Percentiles rank a stretch among this genome's conserved stretches.
These are phyloP conservation scores for Acer saccharum DNA, from an alignment of 345 rosid genomes.

Conservation along the genomic window DNA sequence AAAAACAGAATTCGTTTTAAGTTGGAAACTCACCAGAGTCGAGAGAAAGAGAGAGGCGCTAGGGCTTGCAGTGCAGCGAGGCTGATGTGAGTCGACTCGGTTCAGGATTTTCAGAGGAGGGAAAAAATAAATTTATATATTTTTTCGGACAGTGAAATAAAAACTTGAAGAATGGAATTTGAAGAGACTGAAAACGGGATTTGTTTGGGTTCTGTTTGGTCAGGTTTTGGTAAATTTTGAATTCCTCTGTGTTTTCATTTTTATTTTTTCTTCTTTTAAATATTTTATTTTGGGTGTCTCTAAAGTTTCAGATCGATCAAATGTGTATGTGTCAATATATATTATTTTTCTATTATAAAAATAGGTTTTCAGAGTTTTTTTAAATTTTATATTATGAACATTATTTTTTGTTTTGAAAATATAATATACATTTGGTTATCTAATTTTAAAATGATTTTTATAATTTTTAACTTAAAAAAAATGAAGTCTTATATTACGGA, in stretches of 20 bases:
- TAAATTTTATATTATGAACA: no score
- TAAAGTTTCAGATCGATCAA: no score
- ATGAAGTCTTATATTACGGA: no score
- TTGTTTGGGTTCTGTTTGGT: neutral
- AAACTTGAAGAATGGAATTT: neutral
- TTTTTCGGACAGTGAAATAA: neutral
- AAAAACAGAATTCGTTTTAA: neutral
- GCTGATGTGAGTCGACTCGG: constrained; percentile 9
- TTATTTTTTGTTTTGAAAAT: no score
- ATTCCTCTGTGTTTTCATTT: neutral
- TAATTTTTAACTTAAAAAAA: no score
- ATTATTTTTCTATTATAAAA: no score
- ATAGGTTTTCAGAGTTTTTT: no score
- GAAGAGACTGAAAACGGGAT: neutral
- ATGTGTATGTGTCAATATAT: no score
- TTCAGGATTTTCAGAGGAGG: neutral
- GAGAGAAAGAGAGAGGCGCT: neutral
- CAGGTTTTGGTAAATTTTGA: constrained; percentile 3
- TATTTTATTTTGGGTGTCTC: neutral
- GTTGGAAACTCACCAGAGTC: neutral
- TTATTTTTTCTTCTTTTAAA: neutral
- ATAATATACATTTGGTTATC: neutral
- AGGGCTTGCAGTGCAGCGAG: constrained; percentile 2
- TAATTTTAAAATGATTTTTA: neutral
- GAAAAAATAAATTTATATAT: neutral